Evolutionary conservation across 1,284 basidiomycete species (phyloP), one percentile per base, ranked within the genome.

Genomic region (Chondrostereum purpureum): DNA sequence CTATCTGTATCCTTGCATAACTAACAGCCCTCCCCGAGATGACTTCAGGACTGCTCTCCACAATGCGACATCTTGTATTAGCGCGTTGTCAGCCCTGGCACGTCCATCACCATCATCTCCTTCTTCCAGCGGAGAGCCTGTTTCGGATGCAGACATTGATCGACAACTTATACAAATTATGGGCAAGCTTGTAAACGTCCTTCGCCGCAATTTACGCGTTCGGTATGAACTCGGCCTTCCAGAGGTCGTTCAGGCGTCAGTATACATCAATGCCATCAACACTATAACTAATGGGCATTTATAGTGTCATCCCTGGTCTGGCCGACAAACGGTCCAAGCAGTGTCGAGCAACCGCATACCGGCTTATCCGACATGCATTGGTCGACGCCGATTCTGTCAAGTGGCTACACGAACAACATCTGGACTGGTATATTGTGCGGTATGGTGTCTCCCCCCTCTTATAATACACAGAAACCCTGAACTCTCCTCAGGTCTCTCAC

Each of bases 371-470:
- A 19, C 85, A 94, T 58, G 68, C 80, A 2, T 63, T 97, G 3
- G 80, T 91, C 2, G 87, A 90, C 58, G 63, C 67, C 1, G 75
- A 80, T 38, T 83, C 80, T 8, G 80, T 83, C 20, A 77, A 74
- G 49, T 68, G 66, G 37, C 60, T 88, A 6, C 71, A 67, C 18
- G 68, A 70, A 44, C 75, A 84, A 41, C 67, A 85, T 5, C 62
- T 97, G 35, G 92, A 97, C 57, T 92, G 89, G 80, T 92, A 91
- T 57, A 79, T 98, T 42, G 78, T 95, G 50, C 83, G 85, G 89
- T 91, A 54, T 41, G 75, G 57, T 18, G 49, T 35, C 16, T 34
- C n/a, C n/a, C n/a, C n/a, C n/a, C n/a, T n/a, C n/a, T 20, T 36
- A 22, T 44, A n/a, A n/a, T n/a, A n/a, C n/a, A n/a, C n/a, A n/a